A percentile compares a stretch with the other conserved stretches of the same genome.
phyloP scores from a whole-genome alignment of 2,329 filamentous ascomycete species.

The Didymella exigua region DNA sequence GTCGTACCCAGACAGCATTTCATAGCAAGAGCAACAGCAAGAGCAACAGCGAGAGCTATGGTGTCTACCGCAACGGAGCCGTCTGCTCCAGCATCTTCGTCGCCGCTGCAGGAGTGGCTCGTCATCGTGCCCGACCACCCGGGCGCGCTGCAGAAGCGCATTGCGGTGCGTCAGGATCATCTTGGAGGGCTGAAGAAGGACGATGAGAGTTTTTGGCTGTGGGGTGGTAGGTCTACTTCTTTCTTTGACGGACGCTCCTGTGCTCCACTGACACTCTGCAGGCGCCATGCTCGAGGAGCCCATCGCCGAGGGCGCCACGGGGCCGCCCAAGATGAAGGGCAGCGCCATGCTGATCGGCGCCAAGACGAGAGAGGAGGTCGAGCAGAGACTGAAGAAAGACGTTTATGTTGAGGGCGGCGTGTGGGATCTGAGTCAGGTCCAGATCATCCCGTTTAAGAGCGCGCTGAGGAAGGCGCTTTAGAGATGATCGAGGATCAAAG shows the following conservation, averaged over 20 bases:
- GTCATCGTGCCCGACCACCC: conserved; percentile 55
- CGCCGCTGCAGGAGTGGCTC: conserved; percentile 54
- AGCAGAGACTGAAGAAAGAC: conserved; percentile 71
- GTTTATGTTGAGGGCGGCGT: conserved; percentile 74
- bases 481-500: too few species aligned
- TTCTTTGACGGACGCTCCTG: background rate
- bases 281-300: conserved; percentile 46
- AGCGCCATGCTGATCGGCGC: conserved; percentile 72
- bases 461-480: conserved; percentile 53
- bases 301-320: conserved; percentile 62
- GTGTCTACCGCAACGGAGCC: too few species aligned
- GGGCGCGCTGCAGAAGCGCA: conserved; percentile 50
- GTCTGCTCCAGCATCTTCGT: too few species aligned
- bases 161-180: conserved; percentile 50
- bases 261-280: conserved; percentile 9
- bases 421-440: conserved; percentile 69
- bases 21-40: too few species aligned
- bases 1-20: too few species aligned
- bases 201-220: conserved; percentile 42
- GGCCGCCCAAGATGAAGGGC: conserved; percentile 72
- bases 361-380: conserved; percentile 70
- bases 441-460: conserved; percentile 57
- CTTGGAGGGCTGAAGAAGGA: conserved; percentile 38
- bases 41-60: too few species aligned
- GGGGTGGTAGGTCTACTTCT: conserved; percentile 34